Base-by-base conservation (phyloP, 2,329 filamentous ascomycete genomes). In the Clarireedia monteithiana region DNA sequence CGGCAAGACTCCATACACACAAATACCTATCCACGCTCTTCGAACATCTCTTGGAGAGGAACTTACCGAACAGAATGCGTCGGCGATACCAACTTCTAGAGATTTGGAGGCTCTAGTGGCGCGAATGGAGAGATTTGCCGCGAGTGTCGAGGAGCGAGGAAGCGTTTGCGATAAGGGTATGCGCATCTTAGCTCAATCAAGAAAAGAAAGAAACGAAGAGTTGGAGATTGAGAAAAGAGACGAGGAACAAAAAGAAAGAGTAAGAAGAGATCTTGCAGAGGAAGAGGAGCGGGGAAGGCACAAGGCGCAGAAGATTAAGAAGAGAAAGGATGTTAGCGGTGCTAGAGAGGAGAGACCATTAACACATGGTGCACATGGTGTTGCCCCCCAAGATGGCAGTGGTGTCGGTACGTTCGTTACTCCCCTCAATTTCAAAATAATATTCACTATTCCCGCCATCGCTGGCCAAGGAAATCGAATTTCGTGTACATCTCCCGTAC, bases 131-230 rank as follows among this genome's bases (percentile, higher is more conserved):
- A 78, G 75, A 61, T 76, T 91, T 58, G 77, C 82, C 60, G 82
- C 83, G 58, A 79, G 82, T 53, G 83, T 89, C 64, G 84, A 89
- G 64, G 79, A 79, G 61, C 80, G 88, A 50, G 83, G 81, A 44
- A 77, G 78, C 23, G 80, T 82, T 60, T 90, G 85, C 69, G 87
- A 91, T 66, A 79, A 82, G 38, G 84, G 85, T 38, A 88, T 92
- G 82, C 75, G 88, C 55, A 77, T 88, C 62, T 74, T 91, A 55
- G 81, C 84, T 6, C 77, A 79, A 64, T 79, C 80, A 67, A 77
- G 84, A 52, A 88, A 89, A 69, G 80, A 83, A 44, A 74, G 79
- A 61, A 73, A 77, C 34, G 79, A 83, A 55, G 79, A 84, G 53
- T 63, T 74, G 49, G 72, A 73, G 17, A 69, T 69, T 14, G 72